phyloP scores from a whole-genome alignment of 495 filamentous ascomycete species.

The Penicillium antarcticum region DNA sequence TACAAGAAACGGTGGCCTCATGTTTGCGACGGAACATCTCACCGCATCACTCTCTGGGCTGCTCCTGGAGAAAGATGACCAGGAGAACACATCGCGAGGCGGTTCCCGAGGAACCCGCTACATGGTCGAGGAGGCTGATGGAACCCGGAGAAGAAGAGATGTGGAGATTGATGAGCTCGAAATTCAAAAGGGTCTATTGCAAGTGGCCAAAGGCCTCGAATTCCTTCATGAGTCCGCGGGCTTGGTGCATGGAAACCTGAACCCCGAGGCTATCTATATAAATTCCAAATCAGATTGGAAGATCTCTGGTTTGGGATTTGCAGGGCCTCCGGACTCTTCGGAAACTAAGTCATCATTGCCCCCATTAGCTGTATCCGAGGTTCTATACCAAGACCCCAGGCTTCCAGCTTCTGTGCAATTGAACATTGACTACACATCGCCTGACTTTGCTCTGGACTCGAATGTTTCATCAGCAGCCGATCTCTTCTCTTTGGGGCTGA shows the following conservation, averaged over 20 bases:
- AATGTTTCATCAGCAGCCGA: slow-evolving; percentile 78
- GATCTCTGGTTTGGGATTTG: slow-evolving; percentile 88
- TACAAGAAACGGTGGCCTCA: slow-evolving; percentile 81
- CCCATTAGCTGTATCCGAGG: slow-evolving; percentile 77
- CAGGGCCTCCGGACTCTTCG: slow-evolving; percentile 69
- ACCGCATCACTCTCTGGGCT: slow-evolving; percentile 82
- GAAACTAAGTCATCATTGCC: slow-evolving; percentile 64
- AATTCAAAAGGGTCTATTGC: slow-evolving; percentile 91
- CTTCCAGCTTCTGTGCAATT: slow-evolving; percentile 81
- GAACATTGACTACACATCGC: slow-evolving; percentile 88
- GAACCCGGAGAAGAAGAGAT: slow-evolving; percentile 70
- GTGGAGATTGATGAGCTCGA: slow-evolving; percentile 96
- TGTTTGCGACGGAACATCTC: slow-evolving; percentile 92
- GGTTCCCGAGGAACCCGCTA: slow-evolving; percentile 72
- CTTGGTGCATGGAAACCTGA: slow-evolving; percentile 89
- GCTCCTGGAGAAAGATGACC: slow-evolving; percentile 84
- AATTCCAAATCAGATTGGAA: slow-evolving; percentile 99
- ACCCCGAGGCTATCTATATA: slow-evolving; percentile 89
- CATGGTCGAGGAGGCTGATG: slow-evolving; percentile 77
- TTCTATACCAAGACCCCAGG: slow-evolving; percentile 80
- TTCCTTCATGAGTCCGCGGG: slow-evolving; percentile 96
- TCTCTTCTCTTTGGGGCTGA: slow-evolving; percentile 86
- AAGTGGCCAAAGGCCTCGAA: slow-evolving; percentile 90
- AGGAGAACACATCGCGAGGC: slow-evolving; percentile 59
- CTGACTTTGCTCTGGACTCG: slow-evolving; percentile 87